Percentiles rank a stretch among this genome's conserved stretches.
Conservation (phyloP, 2,329 filamentous ascomycete genomes). For the Calonectria hongkongensis region DNA sequence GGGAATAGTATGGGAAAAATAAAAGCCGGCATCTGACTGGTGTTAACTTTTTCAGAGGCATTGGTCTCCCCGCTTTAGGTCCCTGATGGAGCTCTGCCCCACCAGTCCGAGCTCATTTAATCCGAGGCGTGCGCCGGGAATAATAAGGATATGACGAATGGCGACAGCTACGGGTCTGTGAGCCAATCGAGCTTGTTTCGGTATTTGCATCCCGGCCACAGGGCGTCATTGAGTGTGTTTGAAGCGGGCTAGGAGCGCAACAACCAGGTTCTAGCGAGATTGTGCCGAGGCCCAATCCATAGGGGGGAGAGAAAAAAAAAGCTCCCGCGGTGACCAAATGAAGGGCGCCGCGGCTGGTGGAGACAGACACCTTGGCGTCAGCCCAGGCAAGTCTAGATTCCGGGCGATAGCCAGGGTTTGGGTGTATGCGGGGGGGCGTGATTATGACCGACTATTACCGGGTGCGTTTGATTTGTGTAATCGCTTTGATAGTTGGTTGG, state of each 20-base stretch:
- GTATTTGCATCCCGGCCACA: constrained; percentile 35
- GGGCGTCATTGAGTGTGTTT: constrained; percentile 20
- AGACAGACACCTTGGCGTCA: not conserved
- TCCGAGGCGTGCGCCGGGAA: constrained; percentile 45
- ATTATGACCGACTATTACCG: constrained; percentile 42
- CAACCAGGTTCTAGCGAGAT: constrained; percentile 32
- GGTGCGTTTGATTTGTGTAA: not conserved
- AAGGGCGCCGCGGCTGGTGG: constrained; percentile 21
- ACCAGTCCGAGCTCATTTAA: constrained; percentile 24
- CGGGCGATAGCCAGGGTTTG: not conserved
- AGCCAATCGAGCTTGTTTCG: constrained; percentile 40
- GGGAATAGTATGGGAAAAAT: constrained; percentile 16
- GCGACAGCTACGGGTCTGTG: constrained; percentile 27
- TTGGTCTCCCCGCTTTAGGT: constrained; percentile 25
- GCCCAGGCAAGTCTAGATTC: constrained; percentile 17
- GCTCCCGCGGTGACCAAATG: not conserved
- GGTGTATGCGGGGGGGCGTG: constrained; percentile 1
- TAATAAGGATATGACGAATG: constrained; percentile 48
- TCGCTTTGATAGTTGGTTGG: not conserved
- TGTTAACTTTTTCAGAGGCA: constrained; percentile 14
- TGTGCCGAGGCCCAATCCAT: constrained; percentile 41
- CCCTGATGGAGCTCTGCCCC: constrained; percentile 12
- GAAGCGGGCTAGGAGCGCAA: constrained; percentile 29
- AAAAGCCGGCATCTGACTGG: constrained; percentile 12
- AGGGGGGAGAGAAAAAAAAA: not conserved